These are phyloP conservation scores for Stephanodiscus minutulus DNA, from an alignment of 108 stramenopile species.

Conservation along the genomic window DNA sequence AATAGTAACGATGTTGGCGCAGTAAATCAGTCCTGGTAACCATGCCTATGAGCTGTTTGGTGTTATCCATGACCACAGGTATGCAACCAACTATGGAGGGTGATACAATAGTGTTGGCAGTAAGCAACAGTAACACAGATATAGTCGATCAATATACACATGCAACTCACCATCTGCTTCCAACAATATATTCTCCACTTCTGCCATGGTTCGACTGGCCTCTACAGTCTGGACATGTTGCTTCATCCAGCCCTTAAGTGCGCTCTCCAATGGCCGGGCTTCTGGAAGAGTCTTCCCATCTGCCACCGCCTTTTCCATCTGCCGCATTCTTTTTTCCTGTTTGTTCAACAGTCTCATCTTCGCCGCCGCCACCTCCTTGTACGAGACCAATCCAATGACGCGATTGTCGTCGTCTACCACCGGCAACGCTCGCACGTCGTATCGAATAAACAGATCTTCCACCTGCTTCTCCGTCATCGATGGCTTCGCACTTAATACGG, in stretches of 20 bases:
- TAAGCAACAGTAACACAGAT: background rate
- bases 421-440: conserved; percentile 86
- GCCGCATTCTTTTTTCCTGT: conserved; percentile 50
- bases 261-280: conserved; percentile 54
- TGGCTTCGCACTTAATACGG: conserved; percentile 71
- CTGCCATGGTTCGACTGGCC: conserved; percentile 76
- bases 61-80: conserved; percentile 79
- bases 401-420: conserved; percentile 82
- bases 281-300: conserved; percentile 50
- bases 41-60: conserved; percentile 80
- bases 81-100: conserved; percentile 65
- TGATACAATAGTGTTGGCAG: background rate
- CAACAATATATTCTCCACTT: conserved; percentile 79
- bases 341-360: conserved; percentile 69
- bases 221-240: conserved; percentile 83
- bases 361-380: conserved; percentile 89
- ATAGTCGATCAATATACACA: background rate
- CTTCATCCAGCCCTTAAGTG: conserved; percentile 91
- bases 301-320: conserved; percentile 43
- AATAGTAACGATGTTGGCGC: conserved; percentile 86
- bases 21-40: conserved; percentile 88
- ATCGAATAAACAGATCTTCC: conserved; percentile 81
- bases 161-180: conserved; percentile 64
- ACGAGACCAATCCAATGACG: conserved; percentile 86
- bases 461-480: conserved; percentile 87